Base-by-base conservation (phyloP, 352 stramenopile genomes). In the Aphanomyces stellatus region DNA sequence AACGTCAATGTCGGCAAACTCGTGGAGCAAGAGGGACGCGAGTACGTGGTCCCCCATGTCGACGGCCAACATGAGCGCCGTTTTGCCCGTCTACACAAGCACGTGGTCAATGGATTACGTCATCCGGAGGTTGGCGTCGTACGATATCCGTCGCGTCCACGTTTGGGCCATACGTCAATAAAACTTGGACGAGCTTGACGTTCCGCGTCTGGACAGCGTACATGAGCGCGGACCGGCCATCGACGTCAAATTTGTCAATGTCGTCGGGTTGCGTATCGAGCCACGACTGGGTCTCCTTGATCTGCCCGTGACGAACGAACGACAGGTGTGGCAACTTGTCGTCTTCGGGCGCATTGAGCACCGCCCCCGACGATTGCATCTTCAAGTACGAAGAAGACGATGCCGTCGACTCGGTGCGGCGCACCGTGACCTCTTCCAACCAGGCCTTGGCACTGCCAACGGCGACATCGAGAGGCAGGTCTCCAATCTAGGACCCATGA, bases 41-140 rank as follows among this genome's bases (percentile, higher is more conserved):
- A 64, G 53, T 6, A 11, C 17, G 15, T 49, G 6, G 30, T 64
- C n/a, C 3, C 56, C 56, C 3, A 17, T 30, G 2, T 35, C 30
- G 19, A 35, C 56, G 5, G 56, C 56, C 31, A 51, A 49, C 56
- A 64, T 64, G 41, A 64, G 56, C 35, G 56, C 56, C 10, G 22
- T 35, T 35, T 64, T 15, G 22, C 27, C 4, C 17, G 6, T 30
- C 56, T 64, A 64, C 22, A 22, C 5, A 62, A n/a, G n/a, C n/a
- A n/a, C n/a, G 37, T 3, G 13, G 22, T 64, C 13, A 13, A 22
- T 37, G 35, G 19, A 17, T 8, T 13, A 17, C 35, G 10, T 53
- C n/a, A 63, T 11, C 11, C 37, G 37, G 37, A 2, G 13, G 37
- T 46, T 46, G 37, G 13, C 37, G 37, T 19, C 37, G n/a, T 46